Base-by-base conservation (phyloP, 176 grass and related monocot species). In the Musa schizocarpa region DNA sequence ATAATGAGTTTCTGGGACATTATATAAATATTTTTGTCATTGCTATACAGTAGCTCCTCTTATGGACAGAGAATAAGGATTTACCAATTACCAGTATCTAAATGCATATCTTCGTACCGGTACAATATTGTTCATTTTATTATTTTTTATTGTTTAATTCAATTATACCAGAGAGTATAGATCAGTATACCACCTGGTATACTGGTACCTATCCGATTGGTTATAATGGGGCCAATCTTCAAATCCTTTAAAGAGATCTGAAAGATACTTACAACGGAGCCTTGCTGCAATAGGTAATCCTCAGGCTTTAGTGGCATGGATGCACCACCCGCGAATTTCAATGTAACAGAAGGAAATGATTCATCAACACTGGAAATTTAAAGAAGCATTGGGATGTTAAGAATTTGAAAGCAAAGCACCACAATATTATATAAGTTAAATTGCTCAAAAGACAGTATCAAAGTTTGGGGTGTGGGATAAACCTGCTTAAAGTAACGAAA, bases 211-310 rank as follows among this genome's bases (percentile, higher is more conserved):
- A 43, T 43, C 34, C 34, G 0, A 43, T 43, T 43, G 34, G 34
- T 6, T 43, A 43, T 5, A 43, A 43, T 43, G 34, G 34, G 0
- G 34, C 34, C 34, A 43, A 43, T 43, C 34, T 43, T 43, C 4
- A 43, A 43, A 43, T 43, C 34, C 34, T 6, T 43, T 3, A 6
- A 43, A 43, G 34, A 43, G 34, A 43, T 43, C 34, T 43, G 34
- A 43, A 43, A 43, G 34, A 43, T 43, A 68, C 90, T 82, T 88
- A 94, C 95, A 72, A 86, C 77, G 49, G 54, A 82, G 63, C 69
- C 81, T 82, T 99, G 88, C 75, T 92, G 88, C 66, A 99, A 50
- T 81, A 99, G 95, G 86, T 99, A 99, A 78, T 92, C 86, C 75
- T 99, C 84, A 22, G 95, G 95, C 75, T 99, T 99, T 70, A 99